Percentiles rank a stretch among this genome's conserved stretches.
Evolutionary conservation across 2,329 filamentous ascomycete species (phyloP).

Genomic region (Pseudogymnoascus sp.): DNA sequence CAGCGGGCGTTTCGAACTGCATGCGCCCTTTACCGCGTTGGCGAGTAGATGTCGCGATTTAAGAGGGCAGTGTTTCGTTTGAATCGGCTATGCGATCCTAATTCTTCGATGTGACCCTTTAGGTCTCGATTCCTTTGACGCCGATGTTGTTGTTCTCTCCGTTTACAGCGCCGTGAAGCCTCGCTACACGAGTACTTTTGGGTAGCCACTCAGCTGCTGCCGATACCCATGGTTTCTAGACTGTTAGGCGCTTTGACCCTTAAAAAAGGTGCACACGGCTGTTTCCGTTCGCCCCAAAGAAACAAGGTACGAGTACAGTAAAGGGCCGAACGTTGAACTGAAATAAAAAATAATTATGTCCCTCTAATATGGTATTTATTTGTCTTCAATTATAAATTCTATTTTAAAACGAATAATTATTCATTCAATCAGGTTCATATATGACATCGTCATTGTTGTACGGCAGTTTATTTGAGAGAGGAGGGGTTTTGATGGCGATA

Average conservation of each 20-base stretch:
- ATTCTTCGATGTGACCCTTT: not conserved
- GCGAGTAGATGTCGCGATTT: not conserved
- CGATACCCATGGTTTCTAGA: not conserved
- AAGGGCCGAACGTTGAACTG: not conserved
- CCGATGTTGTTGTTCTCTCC: not conserved
- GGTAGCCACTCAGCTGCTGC: not conserved
- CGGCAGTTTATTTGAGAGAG: not conserved
- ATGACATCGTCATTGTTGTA: not conserved
- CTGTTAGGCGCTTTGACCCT: constrained; percentile 2
- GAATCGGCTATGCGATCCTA: constrained; percentile 5
- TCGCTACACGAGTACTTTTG: constrained; percentile 4
- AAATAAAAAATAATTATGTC: not conserved
- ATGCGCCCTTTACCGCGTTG: not conserved
- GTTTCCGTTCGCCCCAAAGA: not conserved
- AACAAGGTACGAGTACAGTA: not conserved
- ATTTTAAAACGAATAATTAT: not conserved
- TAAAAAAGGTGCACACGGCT: not conserved
- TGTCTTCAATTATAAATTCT: not conserved
- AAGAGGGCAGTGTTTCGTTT: not conserved
- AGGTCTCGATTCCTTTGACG: constrained; percentile 5
- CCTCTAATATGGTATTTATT: not conserved
- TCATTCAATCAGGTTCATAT: not conserved
- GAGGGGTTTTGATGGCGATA: not conserved
- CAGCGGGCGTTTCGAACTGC: not conserved
- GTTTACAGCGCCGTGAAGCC: not conserved